Evolutionary conservation across 1,284 basidiomycete species (phyloP), one percentile per base, ranked within the genome.

Genomic region (Peniophora sp.): DNA sequence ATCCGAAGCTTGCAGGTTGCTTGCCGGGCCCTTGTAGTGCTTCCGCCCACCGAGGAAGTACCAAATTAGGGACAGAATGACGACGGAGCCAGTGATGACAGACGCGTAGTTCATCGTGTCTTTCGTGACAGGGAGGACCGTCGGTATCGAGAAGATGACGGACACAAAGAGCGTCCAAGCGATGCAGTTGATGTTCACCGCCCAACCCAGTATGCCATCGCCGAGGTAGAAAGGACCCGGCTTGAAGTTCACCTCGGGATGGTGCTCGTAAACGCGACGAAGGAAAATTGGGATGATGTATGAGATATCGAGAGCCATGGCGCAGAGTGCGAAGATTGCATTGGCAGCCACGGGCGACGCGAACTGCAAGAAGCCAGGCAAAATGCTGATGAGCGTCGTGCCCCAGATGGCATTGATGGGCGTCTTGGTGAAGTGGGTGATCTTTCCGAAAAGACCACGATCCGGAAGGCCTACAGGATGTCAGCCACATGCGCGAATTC

Each of bases 141-240:
- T 88, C 1, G 89, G 89, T 45, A 92, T 68, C 20, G 84, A 82
- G 65, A 89, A 87, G 55, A 89, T 77, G 27, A 88, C 75, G 49
- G 73, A 77, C 34, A 88, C 74, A 63, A 89, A 87, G 22, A 78
- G 53, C 45, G 83, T 85, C 85, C 85, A 89, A 23, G 66, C 46
- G 44, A 91, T 81, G 57, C 88, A 89, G 48, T 75, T 75, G 19
- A 73, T 54, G 61, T 92, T 92, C 57, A 78, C 75, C 14, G 74
- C 60, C 69, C 75, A 77, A 2, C 86, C 89, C 19, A 92, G 63
- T 53, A 73, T 58, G 0, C 89, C 89, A 49, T 81, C 71, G 20
- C 91, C 91, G 74, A 93, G 83, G 64, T 83, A 88, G 69, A 92
- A 94, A 17, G 92, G 92, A n/a, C 92, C 92, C 1, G 91, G 90